These are phyloP conservation scores for Trichoderma atrobrunneum DNA, from an alignment of 2,329 filamentous ascomycete genomes.

Conservation along the genomic window DNA sequence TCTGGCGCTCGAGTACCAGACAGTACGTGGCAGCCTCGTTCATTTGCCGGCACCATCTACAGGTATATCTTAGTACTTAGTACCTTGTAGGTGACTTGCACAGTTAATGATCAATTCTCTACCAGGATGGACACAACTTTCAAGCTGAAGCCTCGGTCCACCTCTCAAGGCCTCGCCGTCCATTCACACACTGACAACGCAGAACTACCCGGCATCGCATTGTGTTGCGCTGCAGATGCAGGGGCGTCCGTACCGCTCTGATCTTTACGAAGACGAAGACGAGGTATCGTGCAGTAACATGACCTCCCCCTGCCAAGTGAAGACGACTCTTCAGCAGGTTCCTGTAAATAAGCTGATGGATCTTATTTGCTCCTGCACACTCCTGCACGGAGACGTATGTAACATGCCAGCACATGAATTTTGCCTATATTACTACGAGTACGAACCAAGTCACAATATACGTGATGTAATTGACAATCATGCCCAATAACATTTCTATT, in stretches of 20 bases:
- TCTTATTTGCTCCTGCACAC: background rate
- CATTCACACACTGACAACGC: conserved; percentile 14
- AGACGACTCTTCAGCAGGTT: background rate
- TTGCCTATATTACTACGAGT: background rate
- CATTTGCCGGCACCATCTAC: background rate
- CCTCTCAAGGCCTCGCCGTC: background rate
- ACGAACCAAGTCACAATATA: background rate
- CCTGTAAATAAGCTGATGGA: conserved; percentile 6
- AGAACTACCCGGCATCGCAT: background rate
- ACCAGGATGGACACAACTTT: background rate
- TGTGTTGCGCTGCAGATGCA: conserved; percentile 15
- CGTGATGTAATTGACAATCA: background rate
- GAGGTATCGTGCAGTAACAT: background rate
- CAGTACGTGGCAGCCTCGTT: background rate
- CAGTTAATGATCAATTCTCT: background rate
- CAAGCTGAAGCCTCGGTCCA: conserved; percentile 2
- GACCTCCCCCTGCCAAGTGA: background rate
- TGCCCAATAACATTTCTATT: background rate
- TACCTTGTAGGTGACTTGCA: background rate
- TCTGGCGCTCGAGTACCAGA: background rate
- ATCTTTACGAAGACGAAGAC: background rate
- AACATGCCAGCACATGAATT: background rate
- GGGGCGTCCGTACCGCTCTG: background rate
- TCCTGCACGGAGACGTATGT: background rate
- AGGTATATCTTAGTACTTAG: no score